Conservation (phyloP, 2,329 filamentous ascomycete genomes). For the Penicillium occitanis region DNA sequence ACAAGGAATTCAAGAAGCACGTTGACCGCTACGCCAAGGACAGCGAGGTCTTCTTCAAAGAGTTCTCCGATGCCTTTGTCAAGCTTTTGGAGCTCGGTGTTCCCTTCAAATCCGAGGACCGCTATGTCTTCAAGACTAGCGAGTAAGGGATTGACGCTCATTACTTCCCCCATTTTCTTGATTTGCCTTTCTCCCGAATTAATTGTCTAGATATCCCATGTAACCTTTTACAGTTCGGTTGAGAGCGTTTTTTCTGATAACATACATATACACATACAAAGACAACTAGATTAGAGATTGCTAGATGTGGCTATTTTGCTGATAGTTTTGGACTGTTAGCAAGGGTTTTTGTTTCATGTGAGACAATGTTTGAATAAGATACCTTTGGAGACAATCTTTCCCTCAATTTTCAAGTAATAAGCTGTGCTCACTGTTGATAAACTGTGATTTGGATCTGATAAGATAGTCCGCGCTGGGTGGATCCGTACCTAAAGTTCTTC, state of each 20-base stretch:
- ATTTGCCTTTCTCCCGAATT: neutral
- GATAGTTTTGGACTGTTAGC: neutral
- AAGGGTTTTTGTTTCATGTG: neutral
- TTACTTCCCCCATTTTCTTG: neutral
- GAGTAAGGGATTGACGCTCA: constrained; percentile 30
- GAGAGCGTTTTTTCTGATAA: constrained; percentile 12
- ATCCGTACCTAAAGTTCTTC: neutral
- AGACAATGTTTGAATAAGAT: constrained; percentile 4
- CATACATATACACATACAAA: constrained; percentile 4
- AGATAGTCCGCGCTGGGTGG: constrained; percentile 8
- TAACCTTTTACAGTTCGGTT: constrained; percentile 10
- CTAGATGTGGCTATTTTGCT: neutral
- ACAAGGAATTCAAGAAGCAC: constrained; percentile 78
- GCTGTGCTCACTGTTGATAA: neutral
- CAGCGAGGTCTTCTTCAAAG: constrained; percentile 87
- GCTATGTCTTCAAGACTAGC: constrained; percentile 64
- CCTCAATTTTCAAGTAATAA: neutral
- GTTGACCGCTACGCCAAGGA: constrained; percentile 90
- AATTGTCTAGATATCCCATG: constrained; percentile 20
- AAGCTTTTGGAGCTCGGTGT: constrained; percentile 94
- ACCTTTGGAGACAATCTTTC: neutral
- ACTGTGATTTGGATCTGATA: neutral
- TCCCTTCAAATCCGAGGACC: constrained; percentile 68
- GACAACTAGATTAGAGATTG: constrained; percentile 17
- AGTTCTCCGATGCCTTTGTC: constrained; percentile 75